These are phyloP conservation scores for Colletotrichum gloeosporioides DNA, from an alignment of 2,329 filamentous ascomycete genomes.

Conservation along the genomic window DNA sequence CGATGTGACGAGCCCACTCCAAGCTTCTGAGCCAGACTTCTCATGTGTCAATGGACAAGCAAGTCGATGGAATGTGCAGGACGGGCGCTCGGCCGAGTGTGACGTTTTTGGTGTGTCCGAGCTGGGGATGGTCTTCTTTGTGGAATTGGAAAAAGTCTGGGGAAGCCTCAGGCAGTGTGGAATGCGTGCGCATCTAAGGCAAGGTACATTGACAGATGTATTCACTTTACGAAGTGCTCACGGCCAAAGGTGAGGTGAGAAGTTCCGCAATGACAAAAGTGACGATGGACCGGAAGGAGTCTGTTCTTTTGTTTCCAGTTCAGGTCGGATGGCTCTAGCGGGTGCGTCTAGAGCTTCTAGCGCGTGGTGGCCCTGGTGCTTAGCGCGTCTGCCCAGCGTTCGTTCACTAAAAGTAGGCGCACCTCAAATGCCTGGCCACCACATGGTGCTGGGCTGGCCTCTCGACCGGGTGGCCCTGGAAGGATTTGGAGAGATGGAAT, in stretches of 20 bases:
- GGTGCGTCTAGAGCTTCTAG: neutral
- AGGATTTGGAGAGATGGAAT: neutral
- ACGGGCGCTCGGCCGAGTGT: neutral
- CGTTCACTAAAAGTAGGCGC: neutral
- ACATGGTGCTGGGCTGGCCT: neutral
- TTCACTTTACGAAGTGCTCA: neutral
- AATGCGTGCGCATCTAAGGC: neutral
- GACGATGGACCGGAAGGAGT: neutral
- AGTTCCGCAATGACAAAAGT: neutral
- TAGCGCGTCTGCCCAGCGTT: neutral
- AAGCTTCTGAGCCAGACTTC: neutral
- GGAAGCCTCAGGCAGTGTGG: neutral
- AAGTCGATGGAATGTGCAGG: neutral
- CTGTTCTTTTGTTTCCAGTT: conserved; percentile 18
- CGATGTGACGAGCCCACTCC: neutral
- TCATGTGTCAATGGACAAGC: neutral
- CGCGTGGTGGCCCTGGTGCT: neutral
- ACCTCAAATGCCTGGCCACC: neutral
- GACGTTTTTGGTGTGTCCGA: neutral
- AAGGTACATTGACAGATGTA: neutral
- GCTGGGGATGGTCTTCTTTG: neutral
- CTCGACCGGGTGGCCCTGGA: neutral
- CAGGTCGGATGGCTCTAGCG: conserved; percentile 5
- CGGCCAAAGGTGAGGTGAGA: neutral
- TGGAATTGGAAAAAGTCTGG: neutral